A percentile compares a stretch with the other conserved stretches of the same genome.
These are phyloP conservation scores for Colletotrichum spaethianum DNA, from an alignment of 2,329 filamentous ascomycete species.

Conservation along the genomic window DNA sequence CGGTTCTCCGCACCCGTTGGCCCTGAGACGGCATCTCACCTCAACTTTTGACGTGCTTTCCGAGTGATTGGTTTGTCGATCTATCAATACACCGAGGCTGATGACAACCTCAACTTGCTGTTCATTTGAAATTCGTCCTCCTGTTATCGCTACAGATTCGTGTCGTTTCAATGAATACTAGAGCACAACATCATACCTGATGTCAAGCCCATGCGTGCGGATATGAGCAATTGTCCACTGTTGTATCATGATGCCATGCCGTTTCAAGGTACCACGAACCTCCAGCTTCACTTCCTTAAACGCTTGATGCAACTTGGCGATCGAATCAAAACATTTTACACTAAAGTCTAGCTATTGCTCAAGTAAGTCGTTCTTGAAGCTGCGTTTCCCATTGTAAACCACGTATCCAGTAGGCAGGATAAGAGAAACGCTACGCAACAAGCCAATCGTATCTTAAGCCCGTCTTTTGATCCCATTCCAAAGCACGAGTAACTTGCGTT, in stretches of 20 bases:
- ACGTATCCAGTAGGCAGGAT: constrained; percentile 6
- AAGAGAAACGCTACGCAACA: constrained; percentile 17
- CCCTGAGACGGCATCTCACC: constrained; percentile 24
- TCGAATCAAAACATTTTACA: constrained; percentile 32
- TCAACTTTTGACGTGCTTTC: background rate
- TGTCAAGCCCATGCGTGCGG: background rate
- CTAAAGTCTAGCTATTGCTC: constrained; percentile 36
- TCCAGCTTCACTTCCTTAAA: background rate
- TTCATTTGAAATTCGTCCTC: background rate
- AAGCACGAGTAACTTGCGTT: constrained; percentile 36
- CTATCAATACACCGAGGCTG: background rate
- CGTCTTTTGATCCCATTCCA: constrained; percentile 13
- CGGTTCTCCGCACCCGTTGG: constrained; percentile 37
- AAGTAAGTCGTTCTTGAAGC: constrained; percentile 31
- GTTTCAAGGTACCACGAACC: background rate
- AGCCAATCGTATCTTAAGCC: constrained; percentile 12
- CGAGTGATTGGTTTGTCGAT: background rate
- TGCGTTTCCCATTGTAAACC: constrained; percentile 20
- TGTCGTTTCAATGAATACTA: background rate
- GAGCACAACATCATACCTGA: background rate
- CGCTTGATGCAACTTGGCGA: background rate
- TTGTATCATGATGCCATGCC: background rate
- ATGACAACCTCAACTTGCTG: background rate
- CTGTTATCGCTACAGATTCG: background rate
- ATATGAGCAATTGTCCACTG: background rate